phyloP scores from a whole-genome alignment of 2,329 filamentous ascomycete genomes.

The Talaromyces verruculosus region DNA sequence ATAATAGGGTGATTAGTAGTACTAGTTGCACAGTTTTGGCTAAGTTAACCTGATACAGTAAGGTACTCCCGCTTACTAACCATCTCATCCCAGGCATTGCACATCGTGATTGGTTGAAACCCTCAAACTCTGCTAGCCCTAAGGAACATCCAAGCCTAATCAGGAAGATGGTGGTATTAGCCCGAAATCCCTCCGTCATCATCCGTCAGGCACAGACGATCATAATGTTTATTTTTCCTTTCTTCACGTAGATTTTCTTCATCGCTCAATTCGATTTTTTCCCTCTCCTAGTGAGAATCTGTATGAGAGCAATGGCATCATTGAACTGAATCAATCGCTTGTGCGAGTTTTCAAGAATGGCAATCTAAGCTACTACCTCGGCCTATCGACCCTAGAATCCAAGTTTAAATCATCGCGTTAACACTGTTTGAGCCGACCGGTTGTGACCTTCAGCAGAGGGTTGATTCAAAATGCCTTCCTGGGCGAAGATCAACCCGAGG shows the following conservation, averaged over 20 bases:
- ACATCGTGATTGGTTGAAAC: not conserved
- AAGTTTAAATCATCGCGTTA: not conserved
- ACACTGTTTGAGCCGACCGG: too few relatives aligned
- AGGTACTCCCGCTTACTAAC: not conserved
- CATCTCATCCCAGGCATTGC: not conserved
- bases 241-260: not conserved
- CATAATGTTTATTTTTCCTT: not conserved
- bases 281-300: not conserved
- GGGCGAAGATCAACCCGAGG: slow-evolving; percentile 49
- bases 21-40: not conserved
- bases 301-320: too few relatives aligned
- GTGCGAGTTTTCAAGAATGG: not conserved
- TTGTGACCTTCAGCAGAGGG: not conserved
- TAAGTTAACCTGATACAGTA: not conserved
- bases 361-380: not conserved
- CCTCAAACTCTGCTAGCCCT: not conserved
- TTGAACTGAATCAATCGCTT: not conserved
- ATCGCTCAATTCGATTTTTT: not conserved
- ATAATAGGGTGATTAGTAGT: not conserved
- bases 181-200: not conserved
- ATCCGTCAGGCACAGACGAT: not conserved
- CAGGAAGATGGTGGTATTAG: not conserved
- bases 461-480: slow-evolving; percentile 10
- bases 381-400: not conserved
- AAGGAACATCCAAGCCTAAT: not conserved